Evolutionary conservation across 305 asterid species (phyloP).

Genomic region (Fraxinus velutina): DNA sequence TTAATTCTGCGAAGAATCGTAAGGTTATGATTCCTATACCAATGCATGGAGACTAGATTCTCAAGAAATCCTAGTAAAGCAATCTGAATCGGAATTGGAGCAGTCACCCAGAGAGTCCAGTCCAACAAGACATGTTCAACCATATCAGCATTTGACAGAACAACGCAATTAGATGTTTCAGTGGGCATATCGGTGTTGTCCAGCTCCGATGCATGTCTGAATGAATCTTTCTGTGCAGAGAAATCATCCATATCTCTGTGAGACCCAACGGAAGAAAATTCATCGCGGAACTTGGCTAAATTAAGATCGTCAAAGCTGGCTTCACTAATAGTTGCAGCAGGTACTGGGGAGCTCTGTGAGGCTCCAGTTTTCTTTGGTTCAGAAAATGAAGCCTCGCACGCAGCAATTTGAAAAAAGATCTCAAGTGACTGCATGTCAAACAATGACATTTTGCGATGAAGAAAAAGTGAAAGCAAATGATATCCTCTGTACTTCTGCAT

Average conservation of each 20-base stretch:
- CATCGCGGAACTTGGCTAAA: slow-evolving; percentile 75
- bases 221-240: slow-evolving; percentile 82
- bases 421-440: slow-evolving; percentile 98
- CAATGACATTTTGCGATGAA: slow-evolving; percentile 88
- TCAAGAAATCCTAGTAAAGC: slow-evolving; percentile 92
- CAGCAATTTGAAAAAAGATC: slow-evolving; percentile 94
- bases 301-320: slow-evolving; percentile 68
- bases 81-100: slow-evolving; percentile 83
- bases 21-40: slow-evolving; percentile 98
- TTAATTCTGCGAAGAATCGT: slow-evolving; percentile 92
- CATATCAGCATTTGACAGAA: slow-evolving; percentile 95
- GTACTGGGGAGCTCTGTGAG: slow-evolving; percentile 46
- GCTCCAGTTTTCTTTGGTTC: slow-evolving; percentile 63
- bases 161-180: slow-evolving; percentile 94
- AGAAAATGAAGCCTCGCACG: slow-evolving; percentile 96
- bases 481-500: slow-evolving; percentile 95
- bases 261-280: slow-evolving; percentile 84
- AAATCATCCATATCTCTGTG: slow-evolving; percentile 92
- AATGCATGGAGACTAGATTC: slow-evolving; percentile 99
- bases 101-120: slow-evolving; percentile 96
- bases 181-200: slow-evolving; percentile 69
- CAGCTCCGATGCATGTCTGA: slow-evolving; percentile 83
- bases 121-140: slow-evolving; percentile 99
- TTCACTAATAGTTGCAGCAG: slow-evolving; percentile 51
- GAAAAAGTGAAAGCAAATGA: slow-evolving; percentile 90